These are phyloP conservation scores for Saccharomycopsis guyanensis DNA, from an alignment of 805 yeast species.

Conservation along the genomic window DNA sequence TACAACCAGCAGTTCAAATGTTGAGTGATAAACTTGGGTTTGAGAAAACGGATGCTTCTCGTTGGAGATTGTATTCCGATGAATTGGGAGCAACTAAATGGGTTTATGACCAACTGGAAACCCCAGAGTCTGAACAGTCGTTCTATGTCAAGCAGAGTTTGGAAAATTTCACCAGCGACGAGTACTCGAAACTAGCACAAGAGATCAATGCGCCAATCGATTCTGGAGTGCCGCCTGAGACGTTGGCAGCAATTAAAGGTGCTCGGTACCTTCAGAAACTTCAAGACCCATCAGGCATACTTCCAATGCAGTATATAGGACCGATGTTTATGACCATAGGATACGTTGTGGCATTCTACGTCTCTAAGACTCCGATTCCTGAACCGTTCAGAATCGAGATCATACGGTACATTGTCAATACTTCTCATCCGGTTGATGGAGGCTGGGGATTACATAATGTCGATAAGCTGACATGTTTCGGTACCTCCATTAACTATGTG, in stretches of 20 bases:
- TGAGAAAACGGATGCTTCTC: slow-evolving; percentile 55
- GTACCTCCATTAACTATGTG: slow-evolving; percentile 84
- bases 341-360: slow-evolving; percentile 66
- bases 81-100: slow-evolving; percentile 74
- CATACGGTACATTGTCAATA: slow-evolving; percentile 79
- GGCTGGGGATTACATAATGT: slow-evolving; percentile 97
- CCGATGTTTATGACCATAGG: slow-evolving; percentile 98
- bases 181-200: slow-evolving; percentile 25
- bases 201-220: slow-evolving; percentile 25
- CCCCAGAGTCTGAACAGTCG: slow-evolving; percentile 36
- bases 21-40: slow-evolving; percentile 50
- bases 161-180: slow-evolving; percentile 14
- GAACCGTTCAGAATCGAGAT: slow-evolving; percentile 60
- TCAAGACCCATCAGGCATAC: slow-evolving; percentile 82
- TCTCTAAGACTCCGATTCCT: slow-evolving; percentile 60
- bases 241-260: slow-evolving; percentile 63
- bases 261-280: slow-evolving; percentile 58
- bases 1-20: too few species aligned
- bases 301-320: slow-evolving; percentile 91
- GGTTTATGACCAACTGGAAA: slow-evolving; percentile 49
- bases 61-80: slow-evolving; percentile 72
- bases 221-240: slow-evolving; percentile 33
- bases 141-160: slow-evolving; percentile 44
- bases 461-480: slow-evolving; percentile 93
- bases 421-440: slow-evolving; percentile 97